phyloP scores from a whole-genome alignment of 257 asterid species.

The Buddleja alternifolia region DNA sequence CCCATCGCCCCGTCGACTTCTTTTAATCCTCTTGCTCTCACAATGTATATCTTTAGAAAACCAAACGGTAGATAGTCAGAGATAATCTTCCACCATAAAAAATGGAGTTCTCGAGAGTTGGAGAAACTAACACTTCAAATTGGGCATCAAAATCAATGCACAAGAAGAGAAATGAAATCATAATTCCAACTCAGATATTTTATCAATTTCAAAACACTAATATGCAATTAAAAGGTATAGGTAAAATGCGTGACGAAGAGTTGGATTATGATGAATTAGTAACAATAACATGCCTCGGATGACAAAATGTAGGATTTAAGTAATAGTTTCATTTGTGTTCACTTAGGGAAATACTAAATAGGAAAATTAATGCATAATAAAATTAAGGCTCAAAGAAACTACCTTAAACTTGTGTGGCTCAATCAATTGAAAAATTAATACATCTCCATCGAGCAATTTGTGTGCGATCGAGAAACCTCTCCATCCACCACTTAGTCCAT shows the following conservation, averaged over 20 bases:
- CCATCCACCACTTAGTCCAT: slow-evolving; percentile 79
- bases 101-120: not conserved
- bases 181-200: not conserved
- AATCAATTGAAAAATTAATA: slow-evolving; percentile 59
- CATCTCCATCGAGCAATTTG: slow-evolving; percentile 59
- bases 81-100: not conserved
- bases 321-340: too few species aligned
- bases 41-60: slow-evolving; percentile 53
- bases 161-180: not conserved
- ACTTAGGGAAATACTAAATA: too few species aligned
- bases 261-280: too few species aligned
- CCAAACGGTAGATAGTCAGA: not conserved
- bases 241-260: too few species aligned
- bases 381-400: not conserved
- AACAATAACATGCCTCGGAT: too few species aligned
- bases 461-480: slow-evolving; percentile 63
- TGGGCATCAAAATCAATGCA: not conserved
- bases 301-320: too few species aligned
- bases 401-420: slow-evolving; percentile 50
- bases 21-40: slow-evolving; percentile 37
- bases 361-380: not conserved
- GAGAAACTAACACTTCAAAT: not conserved
- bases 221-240: not conserved
- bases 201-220: too few species aligned
- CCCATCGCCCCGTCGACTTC: slow-evolving; percentile 46